phyloP scores from a whole-genome alignment of 768 basidiomycete genomes.

The Lactarius hengduanensis region DNA sequence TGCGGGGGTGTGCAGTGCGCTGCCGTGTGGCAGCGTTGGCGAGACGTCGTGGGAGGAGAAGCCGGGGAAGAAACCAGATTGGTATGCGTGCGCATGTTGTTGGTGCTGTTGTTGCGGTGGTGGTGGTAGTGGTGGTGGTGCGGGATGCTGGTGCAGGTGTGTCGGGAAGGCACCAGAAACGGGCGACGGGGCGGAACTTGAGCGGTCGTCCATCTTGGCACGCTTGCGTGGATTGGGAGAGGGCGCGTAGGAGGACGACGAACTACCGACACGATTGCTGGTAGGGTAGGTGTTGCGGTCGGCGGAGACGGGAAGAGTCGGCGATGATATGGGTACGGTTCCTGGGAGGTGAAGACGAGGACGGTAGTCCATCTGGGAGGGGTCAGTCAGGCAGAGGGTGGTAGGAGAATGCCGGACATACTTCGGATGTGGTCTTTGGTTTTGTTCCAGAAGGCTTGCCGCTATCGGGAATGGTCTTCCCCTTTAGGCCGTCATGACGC shows the following conservation, averaged over 20 bases:
- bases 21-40: slow-evolving; percentile 5
- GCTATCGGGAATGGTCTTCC: slow-evolving; percentile 25
- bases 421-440: slow-evolving; percentile 28
- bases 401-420: slow-evolving; percentile 26
- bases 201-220: slow-evolving; percentile 11
- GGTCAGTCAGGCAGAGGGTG: background rate
- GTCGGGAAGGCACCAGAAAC: slow-evolving; percentile 13
- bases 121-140: slow-evolving; percentile 6
- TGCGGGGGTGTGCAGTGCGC: slow-evolving; percentile 6
- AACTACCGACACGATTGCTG: slow-evolving; percentile 23
- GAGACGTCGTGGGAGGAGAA: slow-evolving; percentile 6
- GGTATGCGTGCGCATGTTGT: background rate
- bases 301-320: slow-evolving; percentile 34
- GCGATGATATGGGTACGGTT: slow-evolving; percentile 9
- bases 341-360: slow-evolving; percentile 21
- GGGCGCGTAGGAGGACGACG: slow-evolving; percentile 14
- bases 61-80: slow-evolving; percentile 11
- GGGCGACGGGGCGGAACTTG: slow-evolving; percentile 12
- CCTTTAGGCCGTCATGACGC: slow-evolving; percentile 29
- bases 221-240: slow-evolving; percentile 26
- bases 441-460: slow-evolving; percentile 18
- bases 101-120: background rate
- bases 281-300: slow-evolving; percentile 33
- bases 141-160: slow-evolving; percentile 9
- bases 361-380: slow-evolving; percentile 31